Percentiles rank a stretch among this genome's conserved stretches.
Conservation (phyloP, 345 rosid species). For the Ricinus communis region DNA sequence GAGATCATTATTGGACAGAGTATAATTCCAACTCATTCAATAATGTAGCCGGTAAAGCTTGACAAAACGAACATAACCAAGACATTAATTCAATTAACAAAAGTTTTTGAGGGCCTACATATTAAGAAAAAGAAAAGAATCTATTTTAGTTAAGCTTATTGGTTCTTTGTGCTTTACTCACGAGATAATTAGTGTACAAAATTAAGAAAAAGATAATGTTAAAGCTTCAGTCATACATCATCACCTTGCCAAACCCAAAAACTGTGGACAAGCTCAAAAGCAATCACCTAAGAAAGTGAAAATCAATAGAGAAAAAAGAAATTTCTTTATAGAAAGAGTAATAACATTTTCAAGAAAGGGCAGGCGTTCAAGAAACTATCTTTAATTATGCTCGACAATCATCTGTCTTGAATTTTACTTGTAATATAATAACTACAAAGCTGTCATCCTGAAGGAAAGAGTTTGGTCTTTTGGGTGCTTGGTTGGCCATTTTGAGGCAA, state of each 20-base stretch:
- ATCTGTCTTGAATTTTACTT: not conserved
- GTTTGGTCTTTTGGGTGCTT: conserved; percentile 3
- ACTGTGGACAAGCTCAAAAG: conserved; percentile 17
- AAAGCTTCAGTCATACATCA: conserved; percentile 17
- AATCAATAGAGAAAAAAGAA: too few relatives aligned
- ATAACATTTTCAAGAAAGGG: not conserved
- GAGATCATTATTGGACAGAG: not conserved
- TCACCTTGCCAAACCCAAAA: conserved; percentile 22
- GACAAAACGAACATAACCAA: conserved; percentile 11
- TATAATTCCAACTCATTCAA: conserved; percentile 9
- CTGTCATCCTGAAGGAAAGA: not conserved
- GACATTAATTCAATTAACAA: not conserved
- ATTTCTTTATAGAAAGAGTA: not conserved
- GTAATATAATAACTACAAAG: not conserved
- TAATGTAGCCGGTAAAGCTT: conserved; percentile 7
- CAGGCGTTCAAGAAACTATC: conserved; percentile 6
- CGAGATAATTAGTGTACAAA: not conserved
- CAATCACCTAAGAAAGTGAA: conserved; percentile 15
- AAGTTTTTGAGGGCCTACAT: not conserved
- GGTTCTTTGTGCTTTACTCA: conserved; percentile 16
- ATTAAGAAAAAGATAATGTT: conserved; percentile 12
- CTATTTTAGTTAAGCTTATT: conserved; percentile 19
- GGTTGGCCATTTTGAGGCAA: conserved; percentile 1
- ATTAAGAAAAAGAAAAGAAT: conserved; percentile 19
- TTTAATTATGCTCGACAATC: not conserved